These are phyloP conservation scores for Calophaca sinica DNA, from an alignment of 306 rosid species.

Conservation along the genomic window DNA sequence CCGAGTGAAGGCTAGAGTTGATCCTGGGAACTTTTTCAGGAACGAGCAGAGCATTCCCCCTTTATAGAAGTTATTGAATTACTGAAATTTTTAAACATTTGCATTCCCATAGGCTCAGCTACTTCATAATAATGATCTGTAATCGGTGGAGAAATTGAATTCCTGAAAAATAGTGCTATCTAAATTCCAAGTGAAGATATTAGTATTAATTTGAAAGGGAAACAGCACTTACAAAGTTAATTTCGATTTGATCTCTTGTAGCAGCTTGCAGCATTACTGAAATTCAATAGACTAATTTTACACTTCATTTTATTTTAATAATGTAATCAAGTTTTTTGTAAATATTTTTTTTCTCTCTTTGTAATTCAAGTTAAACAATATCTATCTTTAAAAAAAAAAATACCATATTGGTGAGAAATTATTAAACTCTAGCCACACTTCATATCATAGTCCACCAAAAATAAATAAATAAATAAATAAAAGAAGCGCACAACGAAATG, in stretches of 20 bases:
- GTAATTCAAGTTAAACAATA: too few relatives aligned
- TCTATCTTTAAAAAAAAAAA: too few relatives aligned
- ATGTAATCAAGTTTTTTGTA: too few relatives aligned
- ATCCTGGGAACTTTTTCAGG: constrained; percentile 57
- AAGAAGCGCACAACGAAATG: background rate
- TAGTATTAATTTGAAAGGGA: too few relatives aligned
- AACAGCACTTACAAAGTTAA: too few relatives aligned
- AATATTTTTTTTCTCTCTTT: too few relatives aligned
- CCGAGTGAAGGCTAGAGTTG: constrained; percentile 53
- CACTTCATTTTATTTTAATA: too few relatives aligned
- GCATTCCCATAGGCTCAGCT: too few relatives aligned
- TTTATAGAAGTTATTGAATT: background rate
- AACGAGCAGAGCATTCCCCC: constrained; percentile 65
- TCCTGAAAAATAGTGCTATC: too few relatives aligned
- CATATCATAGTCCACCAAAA: background rate
- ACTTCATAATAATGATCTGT: background rate
- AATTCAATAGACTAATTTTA: too few relatives aligned
- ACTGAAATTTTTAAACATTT: background rate
- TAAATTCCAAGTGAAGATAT: background rate
- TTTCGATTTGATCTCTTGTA: too few relatives aligned
- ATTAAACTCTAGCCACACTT: constrained; percentile 23
- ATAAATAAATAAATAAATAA: background rate
- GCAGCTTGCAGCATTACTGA: too few relatives aligned
- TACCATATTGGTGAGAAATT: background rate
- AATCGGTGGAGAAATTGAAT: background rate